Evolutionary conservation across 164 flowering plant genomes (phyloP).

Genomic region (Annona squamosa): DNA sequence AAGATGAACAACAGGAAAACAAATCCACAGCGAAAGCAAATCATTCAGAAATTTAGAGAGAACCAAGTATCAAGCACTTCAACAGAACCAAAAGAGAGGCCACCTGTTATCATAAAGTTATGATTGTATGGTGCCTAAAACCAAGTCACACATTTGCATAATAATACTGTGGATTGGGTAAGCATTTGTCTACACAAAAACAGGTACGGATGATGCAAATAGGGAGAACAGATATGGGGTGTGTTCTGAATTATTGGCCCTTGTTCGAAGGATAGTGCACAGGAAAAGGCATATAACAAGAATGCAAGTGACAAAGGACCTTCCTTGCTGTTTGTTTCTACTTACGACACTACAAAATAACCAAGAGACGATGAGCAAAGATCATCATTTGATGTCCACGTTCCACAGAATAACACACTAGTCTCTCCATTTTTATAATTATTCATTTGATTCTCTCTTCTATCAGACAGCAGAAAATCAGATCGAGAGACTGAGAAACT

Average conservation of each 20-base stretch:
- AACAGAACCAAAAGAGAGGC: neutral
- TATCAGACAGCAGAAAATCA: neutral
- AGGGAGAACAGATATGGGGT: too few species aligned
- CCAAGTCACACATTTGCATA: too few species aligned
- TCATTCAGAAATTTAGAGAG: neutral
- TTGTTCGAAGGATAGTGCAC: too few species aligned
- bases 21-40: neutral
- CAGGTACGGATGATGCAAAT: too few species aligned
- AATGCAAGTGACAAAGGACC: too few species aligned
- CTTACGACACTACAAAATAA: neutral
- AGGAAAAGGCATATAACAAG: too few species aligned
- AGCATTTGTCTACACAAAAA: too few species aligned
- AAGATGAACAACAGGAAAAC: neutral
- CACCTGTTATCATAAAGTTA: neutral
- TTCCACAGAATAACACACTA: neutral
- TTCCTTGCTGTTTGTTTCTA: too few species aligned
- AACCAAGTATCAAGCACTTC: neutral
- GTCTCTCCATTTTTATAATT: neutral
- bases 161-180: too few species aligned
- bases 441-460: neutral
- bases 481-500: neutral
- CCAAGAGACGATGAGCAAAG: neutral
- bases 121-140: too few species aligned
- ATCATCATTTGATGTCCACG: neutral
- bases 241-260: too few species aligned